Conservation (phyloP, 805 yeast genomes). For the Allodekkera sacchari region DNA sequence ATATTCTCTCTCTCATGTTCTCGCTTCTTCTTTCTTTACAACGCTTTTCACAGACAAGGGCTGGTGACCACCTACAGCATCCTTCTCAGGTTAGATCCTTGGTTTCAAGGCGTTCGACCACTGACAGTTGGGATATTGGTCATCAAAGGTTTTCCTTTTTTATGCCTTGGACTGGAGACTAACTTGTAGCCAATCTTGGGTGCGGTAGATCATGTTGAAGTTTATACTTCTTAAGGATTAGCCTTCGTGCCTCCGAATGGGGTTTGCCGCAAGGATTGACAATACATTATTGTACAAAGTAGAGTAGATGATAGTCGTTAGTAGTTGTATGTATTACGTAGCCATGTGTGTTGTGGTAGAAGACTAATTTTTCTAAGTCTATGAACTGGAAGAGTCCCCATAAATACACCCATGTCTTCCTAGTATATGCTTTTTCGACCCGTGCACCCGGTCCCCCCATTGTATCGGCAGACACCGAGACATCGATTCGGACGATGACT, state of each 20-base stretch:
- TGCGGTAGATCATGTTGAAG: constrained; percentile 49
- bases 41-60: constrained; percentile 50
- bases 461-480: no score
- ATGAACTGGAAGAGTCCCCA: no score
- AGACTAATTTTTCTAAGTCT: no score
- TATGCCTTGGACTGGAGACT: constrained; percentile 41
- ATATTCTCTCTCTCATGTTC: no score
- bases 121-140: constrained; percentile 45
- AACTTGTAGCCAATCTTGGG: constrained; percentile 47
- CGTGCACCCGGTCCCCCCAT: no score
- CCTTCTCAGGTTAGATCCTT: constrained; percentile 53
- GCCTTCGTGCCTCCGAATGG: constrained; percentile 63
- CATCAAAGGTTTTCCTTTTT: constrained; percentile 24
- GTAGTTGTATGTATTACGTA: no score
- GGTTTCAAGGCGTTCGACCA: constrained; percentile 39
- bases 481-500: no score
- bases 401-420: no score
- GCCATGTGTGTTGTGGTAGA: no score
- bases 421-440: no score
- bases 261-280: constrained; percentile 55
- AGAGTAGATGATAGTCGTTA: not conserved
- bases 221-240: constrained; percentile 38
- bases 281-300: constrained; percentile 27
- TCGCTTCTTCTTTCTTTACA: constrained; percentile 18
- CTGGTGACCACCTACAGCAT: constrained; percentile 37